Percentiles rank a stretch among this genome's conserved stretches.
phyloP scores from a whole-genome alignment of 805 yeast genomes.

The Soucietia sequanensis region DNA sequence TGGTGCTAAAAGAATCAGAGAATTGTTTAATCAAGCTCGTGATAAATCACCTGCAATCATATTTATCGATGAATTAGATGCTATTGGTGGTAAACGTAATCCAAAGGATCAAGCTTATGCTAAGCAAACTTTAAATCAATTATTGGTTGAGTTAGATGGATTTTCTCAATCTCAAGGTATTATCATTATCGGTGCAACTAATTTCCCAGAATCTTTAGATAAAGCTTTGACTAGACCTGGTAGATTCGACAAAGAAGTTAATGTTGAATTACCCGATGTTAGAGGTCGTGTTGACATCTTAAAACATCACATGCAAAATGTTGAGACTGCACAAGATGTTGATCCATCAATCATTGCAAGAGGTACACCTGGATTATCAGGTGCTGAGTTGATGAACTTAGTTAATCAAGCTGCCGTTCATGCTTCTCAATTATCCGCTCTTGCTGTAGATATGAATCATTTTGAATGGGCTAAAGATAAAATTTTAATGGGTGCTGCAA shows the following conservation, averaged over 20 bases:
- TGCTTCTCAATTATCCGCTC: slow-evolving; percentile 91
- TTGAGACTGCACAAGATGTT: slow-evolving; percentile 80
- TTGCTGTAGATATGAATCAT: slow-evolving; percentile 85
- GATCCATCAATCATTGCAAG: slow-evolving; percentile 90
- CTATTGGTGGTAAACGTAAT: slow-evolving; percentile 96
- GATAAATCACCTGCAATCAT: slow-evolving; percentile 95
- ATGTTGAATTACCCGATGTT: slow-evolving; percentile 95
- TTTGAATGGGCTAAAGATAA: slow-evolving; percentile 99
- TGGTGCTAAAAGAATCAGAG: slow-evolving; percentile 97
- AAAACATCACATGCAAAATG: slow-evolving; percentile 86
- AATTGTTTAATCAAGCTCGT: slow-evolving; percentile 88
- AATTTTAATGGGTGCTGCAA: slow-evolving; percentile 96
- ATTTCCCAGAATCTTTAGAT: slow-evolving; percentile 95
- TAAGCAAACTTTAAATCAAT: slow-evolving; percentile 93
- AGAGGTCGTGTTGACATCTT: slow-evolving; percentile 94
- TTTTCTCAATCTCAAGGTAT: slow-evolving; percentile 90
- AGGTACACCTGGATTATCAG: slow-evolving; percentile 98
- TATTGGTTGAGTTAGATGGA: slow-evolving; percentile 94
- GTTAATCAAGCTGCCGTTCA: slow-evolving; percentile 98
- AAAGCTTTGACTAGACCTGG: slow-evolving; percentile 98
- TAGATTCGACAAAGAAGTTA: slow-evolving; percentile 92
- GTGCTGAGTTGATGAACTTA: slow-evolving; percentile 93
- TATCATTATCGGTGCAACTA: slow-evolving; percentile 96
- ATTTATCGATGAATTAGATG: slow-evolving; percentile 96
- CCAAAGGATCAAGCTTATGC: slow-evolving; percentile 98